A percentile compares a stretch with the other conserved stretches of the same genome.
Conservation (phyloP, 257 asterid genomes). For the Solanum sitiens region DNA sequence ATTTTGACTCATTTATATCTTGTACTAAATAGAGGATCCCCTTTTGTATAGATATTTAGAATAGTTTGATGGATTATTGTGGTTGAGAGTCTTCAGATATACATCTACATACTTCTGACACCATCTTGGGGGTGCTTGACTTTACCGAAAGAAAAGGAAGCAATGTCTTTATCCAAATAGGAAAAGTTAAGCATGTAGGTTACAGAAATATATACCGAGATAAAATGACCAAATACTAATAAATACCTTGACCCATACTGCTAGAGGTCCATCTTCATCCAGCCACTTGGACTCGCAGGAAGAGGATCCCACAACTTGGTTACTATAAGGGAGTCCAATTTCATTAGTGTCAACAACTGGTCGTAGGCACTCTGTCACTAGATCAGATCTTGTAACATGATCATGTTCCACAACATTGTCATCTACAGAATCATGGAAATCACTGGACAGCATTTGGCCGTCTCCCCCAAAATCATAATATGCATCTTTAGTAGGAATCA, state of each 20-base stretch:
- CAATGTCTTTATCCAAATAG: neutral
- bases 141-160: neutral
- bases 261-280: constrained; percentile 65
- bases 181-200: neutral
- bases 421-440: constrained; percentile 56
- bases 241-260: constrained; percentile 96
- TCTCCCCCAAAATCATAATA: constrained; percentile 43
- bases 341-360: constrained; percentile 25
- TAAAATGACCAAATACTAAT: constrained; percentile 3
- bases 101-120: neutral
- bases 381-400: constrained; percentile 27
- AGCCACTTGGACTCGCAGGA: constrained; percentile 30
- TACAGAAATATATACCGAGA: neutral
- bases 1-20: neutral
- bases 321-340: constrained; percentile 22
- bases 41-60: neutral
- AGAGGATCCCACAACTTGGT: constrained; percentile 33
- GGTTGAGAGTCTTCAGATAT: neutral
- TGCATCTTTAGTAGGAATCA: constrained; percentile 29
- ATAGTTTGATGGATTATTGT: neutral
- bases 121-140: neutral
- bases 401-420: constrained; percentile 44
- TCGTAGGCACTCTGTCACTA: constrained; percentile 17
- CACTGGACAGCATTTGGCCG: constrained; percentile 35
- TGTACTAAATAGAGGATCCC: neutral